Evolutionary conservation across 768 basidiomycete genomes (phyloP).

Genomic region (Cystobasidium onofrii): DNA sequence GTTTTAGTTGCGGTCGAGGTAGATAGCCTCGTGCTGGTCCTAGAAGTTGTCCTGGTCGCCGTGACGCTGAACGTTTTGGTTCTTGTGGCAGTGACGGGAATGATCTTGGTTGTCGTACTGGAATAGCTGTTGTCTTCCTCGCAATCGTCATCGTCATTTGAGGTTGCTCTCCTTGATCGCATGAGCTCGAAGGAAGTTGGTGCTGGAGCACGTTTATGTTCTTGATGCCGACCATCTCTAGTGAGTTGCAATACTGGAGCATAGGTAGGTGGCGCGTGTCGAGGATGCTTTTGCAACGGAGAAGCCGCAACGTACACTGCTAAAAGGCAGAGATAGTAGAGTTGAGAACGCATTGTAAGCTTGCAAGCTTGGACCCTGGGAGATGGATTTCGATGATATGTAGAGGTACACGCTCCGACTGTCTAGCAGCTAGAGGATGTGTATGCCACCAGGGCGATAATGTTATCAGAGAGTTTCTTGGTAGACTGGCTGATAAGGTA

Average conservation of each 20-base stretch:
- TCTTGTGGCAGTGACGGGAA: neutral
- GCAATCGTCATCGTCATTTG: neutral
- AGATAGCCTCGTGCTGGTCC: neutral
- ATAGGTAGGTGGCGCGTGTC: neutral
- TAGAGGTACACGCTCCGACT: neutral
- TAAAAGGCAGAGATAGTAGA: slow-evolving; percentile 19
- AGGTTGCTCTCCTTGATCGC: neutral
- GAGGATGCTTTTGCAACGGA: neutral
- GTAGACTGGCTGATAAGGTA: slow-evolving; percentile 10
- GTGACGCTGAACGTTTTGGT: neutral
- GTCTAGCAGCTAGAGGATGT: neutral
- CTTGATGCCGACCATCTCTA: neutral
- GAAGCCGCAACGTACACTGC: slow-evolving; percentile 4
- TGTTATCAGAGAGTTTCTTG: neutral
- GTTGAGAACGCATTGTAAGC: slow-evolving; percentile 17
- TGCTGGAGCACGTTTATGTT: neutral
- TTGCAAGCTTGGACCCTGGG: neutral
- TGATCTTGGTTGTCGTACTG: neutral
- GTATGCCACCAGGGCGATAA: neutral
- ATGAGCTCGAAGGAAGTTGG: neutral
- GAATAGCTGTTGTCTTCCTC: neutral
- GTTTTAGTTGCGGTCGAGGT: slow-evolving; percentile 12
- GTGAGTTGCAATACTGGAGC: neutral
- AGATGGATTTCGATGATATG: neutral
- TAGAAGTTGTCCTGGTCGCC: neutral